A percentile compares a stretch with the other conserved stretches of the same genome.
Evolutionary conservation across 768 basidiomycete genomes (phyloP).

Genomic region (Ephemerocybe angulata): DNA sequence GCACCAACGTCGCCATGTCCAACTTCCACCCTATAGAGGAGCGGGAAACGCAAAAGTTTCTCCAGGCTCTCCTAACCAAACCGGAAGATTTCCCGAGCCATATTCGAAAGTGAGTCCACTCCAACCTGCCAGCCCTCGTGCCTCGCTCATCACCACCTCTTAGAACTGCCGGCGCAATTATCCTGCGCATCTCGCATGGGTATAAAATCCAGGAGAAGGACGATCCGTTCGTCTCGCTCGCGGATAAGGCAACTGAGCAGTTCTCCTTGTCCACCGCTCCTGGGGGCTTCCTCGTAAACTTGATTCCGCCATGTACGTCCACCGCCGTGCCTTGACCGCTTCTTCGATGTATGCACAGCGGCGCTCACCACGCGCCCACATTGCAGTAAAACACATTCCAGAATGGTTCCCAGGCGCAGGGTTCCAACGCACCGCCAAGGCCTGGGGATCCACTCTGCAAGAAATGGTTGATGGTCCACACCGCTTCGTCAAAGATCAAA

Average conservation of each 20-base stretch:
- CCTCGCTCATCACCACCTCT: background rate
- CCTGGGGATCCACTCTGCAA: constrained; percentile 40
- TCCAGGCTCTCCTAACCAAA: constrained; percentile 32
- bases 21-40: constrained; percentile 38
- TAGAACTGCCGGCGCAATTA: constrained; percentile 42
- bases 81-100: constrained; percentile 32
- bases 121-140: background rate
- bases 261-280: constrained; percentile 39
- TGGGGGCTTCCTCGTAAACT: constrained; percentile 45
- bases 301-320: constrained; percentile 42
- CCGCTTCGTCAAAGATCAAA: constrained; percentile 39
- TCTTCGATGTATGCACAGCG: background rate
- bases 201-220: constrained; percentile 36
- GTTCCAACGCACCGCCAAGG: constrained; percentile 46
- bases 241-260: constrained; percentile 36
- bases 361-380: background rate
- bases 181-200: constrained; percentile 43
- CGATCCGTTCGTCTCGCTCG: constrained; percentile 38
- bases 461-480: constrained; percentile 47
- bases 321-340: background rate
- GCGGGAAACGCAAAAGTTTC: constrained; percentile 35
- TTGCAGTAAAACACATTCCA: constrained; percentile 44
- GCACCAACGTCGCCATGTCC: constrained; percentile 33
- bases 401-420: constrained; percentile 58
- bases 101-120: constrained; percentile 32